Percentiles rank a stretch among this genome's conserved stretches.
These are phyloP conservation scores for Corylus heterophylla DNA, from an alignment of 306 rosid genomes.

Conservation along the genomic window DNA sequence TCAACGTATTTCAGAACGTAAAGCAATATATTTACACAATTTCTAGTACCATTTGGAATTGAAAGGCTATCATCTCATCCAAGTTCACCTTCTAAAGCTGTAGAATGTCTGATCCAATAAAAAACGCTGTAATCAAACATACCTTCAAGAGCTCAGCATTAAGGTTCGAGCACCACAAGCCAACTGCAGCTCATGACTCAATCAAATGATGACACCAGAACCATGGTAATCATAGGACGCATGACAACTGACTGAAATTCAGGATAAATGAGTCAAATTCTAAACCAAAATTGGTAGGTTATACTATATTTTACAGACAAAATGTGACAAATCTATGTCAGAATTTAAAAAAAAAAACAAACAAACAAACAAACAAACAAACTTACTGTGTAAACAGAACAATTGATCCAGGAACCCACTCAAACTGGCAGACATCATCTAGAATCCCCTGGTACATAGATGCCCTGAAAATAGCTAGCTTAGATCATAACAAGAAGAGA, in stretches of 20 bases:
- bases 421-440: slow-evolving; percentile 39
- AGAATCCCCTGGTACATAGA: slow-evolving; percentile 33
- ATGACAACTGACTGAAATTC: slow-evolving; percentile 19
- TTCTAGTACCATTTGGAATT: background rate
- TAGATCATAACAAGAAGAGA: slow-evolving; percentile 21
- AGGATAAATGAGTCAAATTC: background rate
- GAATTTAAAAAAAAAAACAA: background rate
- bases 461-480: slow-evolving; percentile 35
- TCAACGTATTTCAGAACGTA: background rate
- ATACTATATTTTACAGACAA: background rate
- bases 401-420: slow-evolving; percentile 38
- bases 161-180: slow-evolving; percentile 31
- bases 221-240: slow-evolving; percentile 36
- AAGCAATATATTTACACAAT: background rate
- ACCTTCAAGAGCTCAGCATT: slow-evolving; percentile 58
- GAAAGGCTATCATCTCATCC: slow-evolving; percentile 7
- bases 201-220: slow-evolving; percentile 26
- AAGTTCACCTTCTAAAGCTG: slow-evolving; percentile 14
- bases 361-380: background rate
- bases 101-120: background rate
- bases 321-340: background rate
- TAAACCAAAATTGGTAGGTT: slow-evolving; percentile 13
- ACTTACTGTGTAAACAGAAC: slow-evolving; percentile 42
- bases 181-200: slow-evolving; percentile 50
- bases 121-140: background rate